Conservation (phyloP, 805 yeast species). For the Lipomyces sp. region DNA sequence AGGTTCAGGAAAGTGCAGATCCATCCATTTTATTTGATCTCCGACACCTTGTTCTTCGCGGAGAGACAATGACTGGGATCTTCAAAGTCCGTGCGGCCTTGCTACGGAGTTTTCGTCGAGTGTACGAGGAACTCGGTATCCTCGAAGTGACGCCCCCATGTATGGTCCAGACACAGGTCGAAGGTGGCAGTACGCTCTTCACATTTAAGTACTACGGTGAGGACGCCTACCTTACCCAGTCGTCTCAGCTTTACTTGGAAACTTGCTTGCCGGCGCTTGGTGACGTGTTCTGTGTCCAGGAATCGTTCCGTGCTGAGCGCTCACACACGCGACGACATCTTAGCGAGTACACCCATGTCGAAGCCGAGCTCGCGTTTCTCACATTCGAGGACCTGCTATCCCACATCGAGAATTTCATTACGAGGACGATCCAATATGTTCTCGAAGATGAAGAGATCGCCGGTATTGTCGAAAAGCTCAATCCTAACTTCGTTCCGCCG, state of each 20-base stretch:
- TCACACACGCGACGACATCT: slow-evolving; percentile 98
- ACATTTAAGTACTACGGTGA: slow-evolving; percentile 93
- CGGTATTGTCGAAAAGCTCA: slow-evolving; percentile 83
- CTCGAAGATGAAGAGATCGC: slow-evolving; percentile 92
- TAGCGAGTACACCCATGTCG: slow-evolving; percentile 95
- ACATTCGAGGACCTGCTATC: slow-evolving; percentile 81
- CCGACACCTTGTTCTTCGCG: slow-evolving; percentile 95
- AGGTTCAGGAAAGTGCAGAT: slow-evolving; percentile 80
- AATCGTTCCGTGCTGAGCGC: slow-evolving; percentile 98
- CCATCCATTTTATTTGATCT: slow-evolving; percentile 90
- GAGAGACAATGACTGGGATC: slow-evolving; percentile 89
- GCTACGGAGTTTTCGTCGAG: slow-evolving; percentile 73
- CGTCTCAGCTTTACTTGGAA: slow-evolving; percentile 95
- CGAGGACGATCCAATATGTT: slow-evolving; percentile 71
- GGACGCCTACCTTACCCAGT: slow-evolving; percentile 94
- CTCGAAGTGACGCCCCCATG: slow-evolving; percentile 98
- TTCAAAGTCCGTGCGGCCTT: slow-evolving; percentile 92
- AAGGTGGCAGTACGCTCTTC: slow-evolving; percentile 97
- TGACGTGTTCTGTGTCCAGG: slow-evolving; percentile 96
- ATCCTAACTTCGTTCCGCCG: slow-evolving; percentile 90
- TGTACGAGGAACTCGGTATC: slow-evolving; percentile 72
- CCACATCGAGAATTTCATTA: slow-evolving; percentile 82
- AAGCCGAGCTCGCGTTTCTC: slow-evolving; percentile 89
- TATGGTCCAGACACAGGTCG: slow-evolving; percentile 99
- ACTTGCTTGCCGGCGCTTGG: slow-evolving; percentile 96